A percentile compares a stretch with the other conserved stretches of the same genome.
Evolutionary conservation across 2,329 filamentous ascomycete species (phyloP).

Genomic region (Diaporthe eres): DNA sequence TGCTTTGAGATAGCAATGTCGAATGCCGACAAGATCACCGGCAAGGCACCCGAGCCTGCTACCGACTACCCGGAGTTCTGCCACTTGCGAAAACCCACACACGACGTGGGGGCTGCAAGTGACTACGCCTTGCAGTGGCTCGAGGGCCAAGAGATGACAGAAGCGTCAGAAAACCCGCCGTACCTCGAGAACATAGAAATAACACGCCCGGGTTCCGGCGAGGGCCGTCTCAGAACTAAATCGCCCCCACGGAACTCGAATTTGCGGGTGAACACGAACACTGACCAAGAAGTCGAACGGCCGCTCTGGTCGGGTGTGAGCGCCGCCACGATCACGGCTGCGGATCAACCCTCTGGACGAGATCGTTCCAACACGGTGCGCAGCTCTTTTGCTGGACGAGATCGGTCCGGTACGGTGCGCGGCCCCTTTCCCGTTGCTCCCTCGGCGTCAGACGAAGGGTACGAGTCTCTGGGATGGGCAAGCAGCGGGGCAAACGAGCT

Average conservation of each 20-base stretch:
- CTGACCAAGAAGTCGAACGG: slow-evolving; percentile 5
- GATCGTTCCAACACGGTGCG: slow-evolving; percentile 27
- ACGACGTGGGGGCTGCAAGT: slow-evolving; percentile 24
- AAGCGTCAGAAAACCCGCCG: not conserved
- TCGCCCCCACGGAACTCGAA: not conserved
- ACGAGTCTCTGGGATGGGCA: slow-evolving; percentile 31
- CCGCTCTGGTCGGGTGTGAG: slow-evolving; percentile 23
- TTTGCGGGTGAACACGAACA: slow-evolving; percentile 10
- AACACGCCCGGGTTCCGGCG: not conserved
- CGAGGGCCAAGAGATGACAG: slow-evolving; percentile 6
- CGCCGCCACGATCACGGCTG: slow-evolving; percentile 14
- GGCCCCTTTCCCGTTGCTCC: slow-evolving; percentile 3
- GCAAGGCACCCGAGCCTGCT: not conserved
- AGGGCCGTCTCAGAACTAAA: not conserved
- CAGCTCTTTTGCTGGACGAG: not conserved
- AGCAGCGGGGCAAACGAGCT: slow-evolving; percentile 19
- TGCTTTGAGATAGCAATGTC: slow-evolving; percentile 36
- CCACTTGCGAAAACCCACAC: slow-evolving; percentile 6
- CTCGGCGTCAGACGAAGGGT: slow-evolving; percentile 31
- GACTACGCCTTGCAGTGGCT: slow-evolving; percentile 35
- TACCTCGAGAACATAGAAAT: not conserved
- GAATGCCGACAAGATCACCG: slow-evolving; percentile 6
- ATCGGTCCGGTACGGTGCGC: slow-evolving; percentile 17
- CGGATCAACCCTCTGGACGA: not conserved
- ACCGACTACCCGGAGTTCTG: slow-evolving; percentile 28